Percentiles rank a stretch among this genome's conserved stretches.
phyloP scores from a whole-genome alignment of 768 basidiomycete species.

The Hemileccinum rubropunctum region DNA sequence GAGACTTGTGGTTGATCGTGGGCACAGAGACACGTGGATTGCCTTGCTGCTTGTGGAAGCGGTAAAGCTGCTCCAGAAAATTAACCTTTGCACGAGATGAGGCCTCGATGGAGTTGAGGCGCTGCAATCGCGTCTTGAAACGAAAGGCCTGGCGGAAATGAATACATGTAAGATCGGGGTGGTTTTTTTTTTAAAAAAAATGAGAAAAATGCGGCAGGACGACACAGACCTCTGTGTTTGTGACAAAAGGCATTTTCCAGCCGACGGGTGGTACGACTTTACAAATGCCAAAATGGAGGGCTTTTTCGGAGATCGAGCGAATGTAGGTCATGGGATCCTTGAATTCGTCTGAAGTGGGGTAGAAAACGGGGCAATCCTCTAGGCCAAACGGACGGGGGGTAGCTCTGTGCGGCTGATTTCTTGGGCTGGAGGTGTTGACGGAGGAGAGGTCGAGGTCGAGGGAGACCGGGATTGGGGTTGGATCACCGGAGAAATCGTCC shows the following conservation, averaged over 20 bases:
- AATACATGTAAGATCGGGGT: constrained; percentile 22
- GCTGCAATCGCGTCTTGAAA: constrained; percentile 93
- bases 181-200: constrained; percentile 3
- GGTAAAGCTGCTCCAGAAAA: constrained; percentile 94
- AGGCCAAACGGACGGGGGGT: constrained; percentile 78
- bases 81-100: constrained; percentile 95
- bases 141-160: constrained; percentile 63
- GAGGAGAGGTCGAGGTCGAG: constrained; percentile 63
- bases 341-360: constrained; percentile 89
- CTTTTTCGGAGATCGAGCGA: constrained; percentile 69
- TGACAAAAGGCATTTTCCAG: constrained; percentile 96
- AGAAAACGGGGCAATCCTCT: constrained; percentile 85
- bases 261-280: constrained; percentile 91
- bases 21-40: constrained; percentile 90
- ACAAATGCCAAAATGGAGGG: constrained; percentile 82
- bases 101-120: constrained; percentile 95
- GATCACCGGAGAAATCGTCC: constrained; percentile 48
- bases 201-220: constrained; percentile 24
- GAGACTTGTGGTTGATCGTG: constrained; percentile 85
- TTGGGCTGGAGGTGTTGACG: constrained; percentile 64
- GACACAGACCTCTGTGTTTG: constrained; percentile 82
- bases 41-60: constrained; percentile 95
- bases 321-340: constrained; percentile 94
- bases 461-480: constrained; percentile 59
- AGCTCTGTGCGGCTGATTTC: constrained; percentile 37